Evolutionary conservation across 1,139 yeast species (phyloP), one percentile per base, ranked within the genome.

Genomic region (Geotrichum europaeum): DNA sequence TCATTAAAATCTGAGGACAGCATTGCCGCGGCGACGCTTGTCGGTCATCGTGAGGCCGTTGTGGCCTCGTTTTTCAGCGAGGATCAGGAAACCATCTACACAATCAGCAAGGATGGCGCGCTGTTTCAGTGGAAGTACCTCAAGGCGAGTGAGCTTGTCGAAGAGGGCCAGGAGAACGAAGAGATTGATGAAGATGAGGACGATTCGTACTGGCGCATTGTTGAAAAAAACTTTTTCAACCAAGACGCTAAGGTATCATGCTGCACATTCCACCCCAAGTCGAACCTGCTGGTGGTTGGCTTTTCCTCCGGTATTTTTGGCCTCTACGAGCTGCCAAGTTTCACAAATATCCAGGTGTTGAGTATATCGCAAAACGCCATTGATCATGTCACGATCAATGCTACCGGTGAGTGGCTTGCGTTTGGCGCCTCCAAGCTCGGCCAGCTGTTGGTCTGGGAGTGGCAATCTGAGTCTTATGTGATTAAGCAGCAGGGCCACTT

Each of bases 401-500:
- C 79, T 10, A 79, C 94, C 4, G 99, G 99, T 25, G 99, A 94
- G 74, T 94, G 99, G 99, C 78, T 95, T 55, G 96, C 97, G 0
- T 89, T 94, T 74, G 99, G 99, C 4, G 91, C 97, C 0, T 78
- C 92, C 22, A 86, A 85, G 68, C 76, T 89, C 47, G 99, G 99
- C n/a, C 99, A 94, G 74, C 77, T 94, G 60, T 77, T 94, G 63
- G 99, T 94, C 0, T 94, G 96, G 79, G 99, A 94, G 79, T 94
- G 99, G 99, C 97, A 94, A 76, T 89, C 96, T 2, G 99, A 94
- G 73, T 89, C 97, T 0, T 94, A 94, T 72, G 87, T 94, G 54
- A 79, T 94, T 66, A 92, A 94, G 72, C 99, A 94, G 72, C 99
- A 95, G 74, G 97, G 99, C 13, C 99, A 94, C 75, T 94, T 89